These are phyloP conservation scores for Lachnellula subtilissima DNA, from an alignment of 2,329 filamentous ascomycete species.

Conservation along the genomic window DNA sequence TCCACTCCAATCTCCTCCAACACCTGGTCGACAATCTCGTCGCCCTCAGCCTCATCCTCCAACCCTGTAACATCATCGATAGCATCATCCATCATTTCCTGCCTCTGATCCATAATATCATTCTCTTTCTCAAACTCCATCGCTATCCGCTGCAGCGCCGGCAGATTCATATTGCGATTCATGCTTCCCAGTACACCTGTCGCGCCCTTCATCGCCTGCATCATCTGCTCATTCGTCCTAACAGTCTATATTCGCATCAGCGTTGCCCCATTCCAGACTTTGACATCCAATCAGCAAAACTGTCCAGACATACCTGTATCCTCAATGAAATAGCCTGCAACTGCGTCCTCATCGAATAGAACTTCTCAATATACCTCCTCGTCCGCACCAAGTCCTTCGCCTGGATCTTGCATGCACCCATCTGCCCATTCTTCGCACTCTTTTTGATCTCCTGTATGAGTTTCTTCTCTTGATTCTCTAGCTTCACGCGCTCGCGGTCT, in stretches of 20 bases:
- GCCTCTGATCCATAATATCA: slow-evolving; percentile 97
- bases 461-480: slow-evolving; percentile 99
- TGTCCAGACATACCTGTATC: slow-evolving; percentile 64
- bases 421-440: slow-evolving; percentile 95
- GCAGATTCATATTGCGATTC: slow-evolving; percentile 97
- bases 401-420: slow-evolving; percentile 98
- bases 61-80: slow-evolving; percentile 95
- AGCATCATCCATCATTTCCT: slow-evolving; percentile 99
- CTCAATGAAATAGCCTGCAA: slow-evolving; percentile 91
- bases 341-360: slow-evolving; percentile 97
- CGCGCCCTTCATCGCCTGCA: slow-evolving; percentile 99
- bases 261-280: background rate
- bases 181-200: slow-evolving; percentile 90
- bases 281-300: background rate
- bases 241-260: slow-evolving; percentile 64
- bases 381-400: slow-evolving; percentile 95
- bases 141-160: slow-evolving; percentile 88
- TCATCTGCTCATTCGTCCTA: slow-evolving; percentile 98
- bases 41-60: slow-evolving; percentile 86
- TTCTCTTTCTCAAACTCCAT: slow-evolving; percentile 99
- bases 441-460: slow-evolving; percentile 95
- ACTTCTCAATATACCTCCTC: slow-evolving; percentile 92
- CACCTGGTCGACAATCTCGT: slow-evolving; percentile 95
- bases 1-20: slow-evolving; percentile 96
- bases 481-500: slow-evolving; percentile 88